Evolutionary conservation across 2,329 filamentous ascomycete genomes (phyloP).

Genomic region (Albifimbria verrucaria): DNA sequence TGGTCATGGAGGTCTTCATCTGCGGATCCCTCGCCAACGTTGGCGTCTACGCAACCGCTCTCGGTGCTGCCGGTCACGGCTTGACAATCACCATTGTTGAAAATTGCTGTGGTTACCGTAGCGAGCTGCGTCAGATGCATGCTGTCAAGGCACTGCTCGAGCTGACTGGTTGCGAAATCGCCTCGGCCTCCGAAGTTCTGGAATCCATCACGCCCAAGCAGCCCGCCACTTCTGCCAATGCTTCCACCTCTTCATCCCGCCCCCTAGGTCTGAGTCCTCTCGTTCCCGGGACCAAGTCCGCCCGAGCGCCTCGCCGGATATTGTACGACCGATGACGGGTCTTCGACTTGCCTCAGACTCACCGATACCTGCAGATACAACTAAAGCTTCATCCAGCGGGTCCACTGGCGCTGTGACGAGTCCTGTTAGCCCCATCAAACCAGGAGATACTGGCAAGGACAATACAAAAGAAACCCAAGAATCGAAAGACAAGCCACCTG

Average conservation of each 20-base stretch:
- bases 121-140: conserved; percentile 62
- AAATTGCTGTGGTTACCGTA: conserved; percentile 83
- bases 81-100: conserved; percentile 83
- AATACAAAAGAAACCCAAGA: not conserved
- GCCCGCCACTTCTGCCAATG: too few species aligned
- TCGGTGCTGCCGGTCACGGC: conserved; percentile 86
- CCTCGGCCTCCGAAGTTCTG: conserved; percentile 58
- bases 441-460: not conserved
- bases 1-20: conserved; percentile 86
- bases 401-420: not conserved
- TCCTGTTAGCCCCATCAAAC: not conserved
- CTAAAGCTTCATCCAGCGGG: conserved; percentile 12
- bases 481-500: too few species aligned
- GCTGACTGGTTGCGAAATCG: conserved; percentile 68
- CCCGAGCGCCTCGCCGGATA: conserved; percentile 22
- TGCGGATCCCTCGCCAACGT: conserved; percentile 85
- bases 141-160: conserved; percentile 70
- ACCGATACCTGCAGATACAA: conserved; percentile 13
- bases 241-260: conserved; percentile 4
- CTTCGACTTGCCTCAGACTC: conserved; percentile 25
- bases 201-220: conserved; percentile 18
- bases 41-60: conserved; percentile 84
- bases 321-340: conserved; percentile 27
- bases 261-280: conserved; percentile 10
- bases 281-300: conserved; percentile 8